Evolutionary conservation across 768 basidiomycete species (phyloP).

Genomic region (Naganishia friedmannii): DNA sequence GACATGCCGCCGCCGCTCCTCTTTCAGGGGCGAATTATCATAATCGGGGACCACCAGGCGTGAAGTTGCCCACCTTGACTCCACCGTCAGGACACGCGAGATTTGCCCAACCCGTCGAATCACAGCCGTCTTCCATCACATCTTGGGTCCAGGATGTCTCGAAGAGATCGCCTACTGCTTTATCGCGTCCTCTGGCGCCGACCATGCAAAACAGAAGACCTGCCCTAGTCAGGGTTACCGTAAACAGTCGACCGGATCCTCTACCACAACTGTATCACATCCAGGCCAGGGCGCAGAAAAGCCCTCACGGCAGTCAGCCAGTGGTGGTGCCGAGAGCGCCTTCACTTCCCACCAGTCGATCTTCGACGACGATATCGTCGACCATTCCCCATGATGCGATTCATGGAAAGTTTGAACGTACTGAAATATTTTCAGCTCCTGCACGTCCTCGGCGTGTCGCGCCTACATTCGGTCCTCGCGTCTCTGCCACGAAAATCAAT

Average conservation of each 20-base stretch:
- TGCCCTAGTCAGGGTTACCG: not conserved
- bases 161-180: not conserved
- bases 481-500: not conserved
- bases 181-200: not conserved
- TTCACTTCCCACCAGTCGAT: not conserved
- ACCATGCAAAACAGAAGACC: not conserved
- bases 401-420: conserved; percentile 2
- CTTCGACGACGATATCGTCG: not conserved
- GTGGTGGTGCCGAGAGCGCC: not conserved
- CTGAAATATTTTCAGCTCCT: not conserved
- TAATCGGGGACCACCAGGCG: not conserved
- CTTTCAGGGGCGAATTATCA: not conserved
- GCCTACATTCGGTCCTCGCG: not conserved
- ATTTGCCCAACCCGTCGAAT: not conserved
- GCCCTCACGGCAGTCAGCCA: not conserved
- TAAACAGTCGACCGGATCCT: not conserved
- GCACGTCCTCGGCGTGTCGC: not conserved
- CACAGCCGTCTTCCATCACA: not conserved
- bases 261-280: not conserved
- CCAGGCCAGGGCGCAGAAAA: not conserved
- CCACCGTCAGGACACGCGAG: not conserved
- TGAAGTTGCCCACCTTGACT: too few species aligned
- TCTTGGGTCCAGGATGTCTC: not conserved
- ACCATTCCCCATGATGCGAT: not conserved
- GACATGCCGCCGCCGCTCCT: not conserved